phyloP scores from a whole-genome alignment of 805 yeast species.

The Pichia gijzeniarum region DNA sequence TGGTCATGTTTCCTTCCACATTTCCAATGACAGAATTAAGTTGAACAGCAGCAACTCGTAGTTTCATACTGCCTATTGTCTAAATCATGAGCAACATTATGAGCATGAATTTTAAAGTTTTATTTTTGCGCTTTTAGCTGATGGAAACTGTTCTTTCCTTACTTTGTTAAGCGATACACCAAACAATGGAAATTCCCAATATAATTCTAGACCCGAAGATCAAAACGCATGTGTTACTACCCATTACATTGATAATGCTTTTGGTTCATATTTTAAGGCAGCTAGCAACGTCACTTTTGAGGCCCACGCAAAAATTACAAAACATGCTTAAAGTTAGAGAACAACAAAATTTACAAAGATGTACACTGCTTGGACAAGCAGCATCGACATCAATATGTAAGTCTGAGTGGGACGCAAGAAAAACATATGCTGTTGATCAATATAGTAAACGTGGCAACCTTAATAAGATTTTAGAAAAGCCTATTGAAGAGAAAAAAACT shows the following conservation, averaged over 20 bases:
- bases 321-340: constrained; percentile 50
- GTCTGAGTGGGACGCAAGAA: constrained; percentile 13
- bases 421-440: not conserved
- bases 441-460: constrained; percentile 5
- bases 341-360: constrained; percentile 55
- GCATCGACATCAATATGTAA: constrained; percentile 7
- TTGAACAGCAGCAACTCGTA: constrained; percentile 62
- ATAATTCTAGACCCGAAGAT: constrained; percentile 72
- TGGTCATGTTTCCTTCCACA: constrained; percentile 44
- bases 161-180: too few species aligned
- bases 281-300: constrained; percentile 54
- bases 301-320: constrained; percentile 50
- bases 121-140: too few species aligned
- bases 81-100: too few species aligned
- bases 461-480: constrained; percentile 6
- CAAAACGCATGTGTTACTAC: constrained; percentile 84
- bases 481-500: constrained; percentile 26
- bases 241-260: constrained; percentile 86
- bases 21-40: constrained; percentile 59
- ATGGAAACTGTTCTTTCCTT: too few species aligned
- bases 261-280: constrained; percentile 76
- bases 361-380: constrained; percentile 1
- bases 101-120: too few species aligned
- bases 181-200: constrained; percentile 34
- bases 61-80: constrained; percentile 30